Base-by-base conservation (phyloP, 2,329 filamentous ascomycete genomes). In the Lachnellula subtilissima region DNA sequence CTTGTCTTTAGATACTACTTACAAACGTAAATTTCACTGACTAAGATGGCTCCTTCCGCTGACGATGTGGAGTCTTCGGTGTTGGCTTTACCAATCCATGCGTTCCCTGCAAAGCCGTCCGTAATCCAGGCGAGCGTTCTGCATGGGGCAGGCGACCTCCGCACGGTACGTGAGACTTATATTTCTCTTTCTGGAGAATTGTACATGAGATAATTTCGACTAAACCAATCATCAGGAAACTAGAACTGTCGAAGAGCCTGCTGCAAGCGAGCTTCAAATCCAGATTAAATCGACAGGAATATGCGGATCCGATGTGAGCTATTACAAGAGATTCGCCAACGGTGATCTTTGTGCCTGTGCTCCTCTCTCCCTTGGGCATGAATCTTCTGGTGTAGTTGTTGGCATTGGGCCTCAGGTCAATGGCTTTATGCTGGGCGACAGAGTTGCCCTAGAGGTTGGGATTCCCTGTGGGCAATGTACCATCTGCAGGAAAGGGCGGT, bases 401-500 rank as follows among this genome's bases (percentile, higher is more conserved):
- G 77, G 75, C 50, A 73, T 85, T 53, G 82, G 82, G 0, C 73
- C 79, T 7, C 74, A 78, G 55, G 78, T 82, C 50, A 71, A 67
- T 37, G 78, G 78, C 57, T 81, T 83, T 69, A 73, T 67, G 49
- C 64, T 82, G 50, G 82, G 82, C 19, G 82, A 85, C 65, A 73
- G 81, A 43, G 82, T 84, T 22, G 82, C 82, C 4, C 83, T 97
- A 68, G 93, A 97, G 76, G 92, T 93, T 60, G 95, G 96, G 74
- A 84, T 97, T 66, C 91, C 93, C 71, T 97, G 93, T 82, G 85
- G 88, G 71, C 81, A 84, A 69, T 97, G 92, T 80, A 89, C 92
- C 72, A 89, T 91, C 45, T 97, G 92, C 75, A 78, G 95, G 65
- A 94, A 89, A 40, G 93, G 93, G 52, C 86, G 91, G 64, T 86